Base-by-base conservation (phyloP, 805 yeast species). In the Ogataea minuta region DNA sequence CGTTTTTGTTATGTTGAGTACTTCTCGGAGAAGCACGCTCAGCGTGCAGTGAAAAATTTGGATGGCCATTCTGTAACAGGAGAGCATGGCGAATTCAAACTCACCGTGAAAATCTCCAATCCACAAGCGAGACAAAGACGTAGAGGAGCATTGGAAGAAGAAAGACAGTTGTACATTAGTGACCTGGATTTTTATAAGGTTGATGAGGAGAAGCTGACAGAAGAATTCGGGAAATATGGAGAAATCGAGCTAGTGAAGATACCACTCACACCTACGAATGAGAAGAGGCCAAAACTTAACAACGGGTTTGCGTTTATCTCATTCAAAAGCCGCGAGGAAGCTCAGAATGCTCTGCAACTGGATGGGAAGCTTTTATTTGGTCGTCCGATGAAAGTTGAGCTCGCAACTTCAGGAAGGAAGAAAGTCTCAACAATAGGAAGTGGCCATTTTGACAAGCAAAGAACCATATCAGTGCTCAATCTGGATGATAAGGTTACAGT, bases 1-100 rank as follows among this genome's bases (percentile, higher is more conserved):
- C 58, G 95, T 21, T 87, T 87, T 54, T 84, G 91, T 46, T 87
- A 86, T 53, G 68, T 84, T 11, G 93, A 84, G 50, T 79, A 63
- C 47, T 39, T 59, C 0, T 53, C 64, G 4, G 39, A 71, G 0
- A 64, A 66, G n/a, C 62, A 60, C 12, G 83, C 85, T 0, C 32
- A 54, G 0, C 35, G 47, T 0, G 82, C 84, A 0, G 63, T 74
- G 1, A 43, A 43, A 0, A 41, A 44, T 1, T 58, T 77, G 9
- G 54, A 81, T 52, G 76, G 70, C 0, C 59, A 50, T 27, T 52
- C 46, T 0, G 24, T 71, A 1, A 57, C 58, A 1, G 72, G 66
- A 4, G 53, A 49, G 4, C 35, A 44, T 0, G 49, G 53, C 4
- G 46, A 54, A 8, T 72, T 65, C 43, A 59, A 54, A 12, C 46